Base-by-base conservation (phyloP, 345 rosid species). In the Hibiscus mutabilis region DNA sequence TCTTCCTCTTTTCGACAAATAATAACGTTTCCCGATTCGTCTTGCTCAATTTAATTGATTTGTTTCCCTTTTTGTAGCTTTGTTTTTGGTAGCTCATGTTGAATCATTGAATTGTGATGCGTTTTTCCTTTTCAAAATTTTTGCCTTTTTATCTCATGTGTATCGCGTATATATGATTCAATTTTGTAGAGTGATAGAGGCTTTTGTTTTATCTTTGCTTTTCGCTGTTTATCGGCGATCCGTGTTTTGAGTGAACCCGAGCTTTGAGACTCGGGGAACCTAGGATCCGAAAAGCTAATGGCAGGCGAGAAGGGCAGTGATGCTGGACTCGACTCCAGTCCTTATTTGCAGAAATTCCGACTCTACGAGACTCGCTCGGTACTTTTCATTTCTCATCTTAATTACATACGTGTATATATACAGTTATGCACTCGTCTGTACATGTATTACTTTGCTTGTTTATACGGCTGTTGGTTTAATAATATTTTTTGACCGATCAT, bases 281-380 rank as follows among this genome's bases (percentile, higher is more conserved):
- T 55, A 74, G 83, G 84, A 80, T 80, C 84, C 75, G 52, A 73
- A 66, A 47, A 66, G 19, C 72, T 74, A 73, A 84, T 79, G 84
- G 81, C 82, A n/a, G 69, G 78, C 67, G 80, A 81, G 72, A 69
- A 73, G 72, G 75, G 70, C 79, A 56, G 69, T 21, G 79, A 64
- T 44, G 75, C 65, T 5, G 33, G 29, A 60, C 81, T 76, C 13
- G 81, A 73, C 74, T 72, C 51, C 40, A 73, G 47, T 75, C 78
- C 80, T 47, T 74, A 75, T 65, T 83, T 95, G 77, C 92, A 90
- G 78, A 95, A 92, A 76, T 95, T 95, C 83, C 78, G 83, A 70
- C 92, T 95, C 29, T 92, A 87, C 60, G 93, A 95, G 81, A 95
- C 99, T 47, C 86, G 80, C 69, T 90, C 97, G 93, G 99, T 95